Evolutionary conservation across 352 stramenopile genomes (phyloP).

Genomic region (Bremia lactucae): DNA sequence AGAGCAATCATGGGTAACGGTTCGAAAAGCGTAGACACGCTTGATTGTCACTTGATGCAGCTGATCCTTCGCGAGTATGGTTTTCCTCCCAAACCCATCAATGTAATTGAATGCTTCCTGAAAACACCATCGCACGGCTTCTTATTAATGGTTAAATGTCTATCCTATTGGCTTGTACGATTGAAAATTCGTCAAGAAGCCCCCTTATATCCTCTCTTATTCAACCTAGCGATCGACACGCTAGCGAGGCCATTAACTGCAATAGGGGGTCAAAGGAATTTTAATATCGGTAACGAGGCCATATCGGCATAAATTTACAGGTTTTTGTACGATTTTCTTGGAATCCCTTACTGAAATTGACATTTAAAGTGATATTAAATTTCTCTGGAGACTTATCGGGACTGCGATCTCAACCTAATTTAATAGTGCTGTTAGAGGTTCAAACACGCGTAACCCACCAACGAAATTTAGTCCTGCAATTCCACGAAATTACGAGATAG

Average conservation of each 20-base stretch:
- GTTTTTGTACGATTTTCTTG: too few relatives aligned
- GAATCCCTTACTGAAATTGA: too few relatives aligned
- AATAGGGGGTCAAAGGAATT: too few relatives aligned
- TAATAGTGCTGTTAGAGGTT: not conserved
- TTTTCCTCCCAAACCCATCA: not conserved
- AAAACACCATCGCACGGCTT: not conserved
- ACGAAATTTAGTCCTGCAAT: not conserved
- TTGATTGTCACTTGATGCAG: not conserved
- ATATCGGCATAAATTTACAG: too few relatives aligned
- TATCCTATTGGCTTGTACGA: not conserved
- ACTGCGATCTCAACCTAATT: not conserved
- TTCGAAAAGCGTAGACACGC: not conserved
- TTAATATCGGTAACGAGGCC: too few relatives aligned
- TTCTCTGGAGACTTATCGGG: not conserved
- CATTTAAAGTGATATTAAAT: not conserved
- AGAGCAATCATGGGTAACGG: not conserved
- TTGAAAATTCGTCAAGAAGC: not conserved
- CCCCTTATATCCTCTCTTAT: not conserved
- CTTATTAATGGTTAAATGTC: not conserved
- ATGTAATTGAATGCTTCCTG: not conserved
- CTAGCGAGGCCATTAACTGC: too few relatives aligned
- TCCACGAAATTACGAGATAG: not conserved
- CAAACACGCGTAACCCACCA: too few relatives aligned
- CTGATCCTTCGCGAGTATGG: not conserved
- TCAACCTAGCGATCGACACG: too few relatives aligned